Conservation (phyloP, 23 red algal genomes). For the Agarophyton chilense region DNA sequence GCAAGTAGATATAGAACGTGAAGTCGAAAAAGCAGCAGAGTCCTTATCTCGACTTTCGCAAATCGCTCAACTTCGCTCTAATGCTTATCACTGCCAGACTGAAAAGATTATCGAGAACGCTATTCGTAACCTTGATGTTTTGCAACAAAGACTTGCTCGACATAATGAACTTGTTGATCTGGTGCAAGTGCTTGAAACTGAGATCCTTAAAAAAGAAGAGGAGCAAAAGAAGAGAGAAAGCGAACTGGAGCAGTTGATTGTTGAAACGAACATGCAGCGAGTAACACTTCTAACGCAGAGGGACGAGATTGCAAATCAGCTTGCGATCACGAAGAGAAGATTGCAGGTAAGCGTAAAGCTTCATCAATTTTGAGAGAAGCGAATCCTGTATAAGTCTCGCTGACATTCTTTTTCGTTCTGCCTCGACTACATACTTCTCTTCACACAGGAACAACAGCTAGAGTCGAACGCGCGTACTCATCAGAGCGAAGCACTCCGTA, state of each 20-base stretch:
- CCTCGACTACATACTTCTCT: not conserved
- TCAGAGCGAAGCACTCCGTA: too few relatives aligned
- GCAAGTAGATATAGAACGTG: not conserved
- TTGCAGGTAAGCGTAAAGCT: not conserved
- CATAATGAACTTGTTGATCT: conserved; percentile 9
- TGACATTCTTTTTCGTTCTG: not conserved
- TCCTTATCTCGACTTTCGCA: not conserved
- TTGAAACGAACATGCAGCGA: conserved; percentile 5
- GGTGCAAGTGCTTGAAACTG: not conserved
- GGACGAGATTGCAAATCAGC: conserved; percentile 19
- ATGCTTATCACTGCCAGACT: not conserved
- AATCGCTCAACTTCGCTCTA: not conserved
- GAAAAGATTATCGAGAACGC: not conserved
- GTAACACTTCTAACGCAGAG: not conserved
- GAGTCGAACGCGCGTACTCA: not conserved
- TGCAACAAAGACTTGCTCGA: not conserved
- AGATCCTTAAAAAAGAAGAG: not conserved
- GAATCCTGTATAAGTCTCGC: not conserved
- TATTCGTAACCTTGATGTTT: not conserved
- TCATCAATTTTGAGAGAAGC: not conserved
- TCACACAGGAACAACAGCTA: not conserved
- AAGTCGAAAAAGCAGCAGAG: not conserved
- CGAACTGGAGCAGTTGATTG: conserved; percentile 15
- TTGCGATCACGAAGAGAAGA: not conserved
- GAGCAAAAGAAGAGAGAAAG: not conserved